Conservation (phyloP, 441 rosid genomes). For the Arabidopsis lyrata region DNA sequence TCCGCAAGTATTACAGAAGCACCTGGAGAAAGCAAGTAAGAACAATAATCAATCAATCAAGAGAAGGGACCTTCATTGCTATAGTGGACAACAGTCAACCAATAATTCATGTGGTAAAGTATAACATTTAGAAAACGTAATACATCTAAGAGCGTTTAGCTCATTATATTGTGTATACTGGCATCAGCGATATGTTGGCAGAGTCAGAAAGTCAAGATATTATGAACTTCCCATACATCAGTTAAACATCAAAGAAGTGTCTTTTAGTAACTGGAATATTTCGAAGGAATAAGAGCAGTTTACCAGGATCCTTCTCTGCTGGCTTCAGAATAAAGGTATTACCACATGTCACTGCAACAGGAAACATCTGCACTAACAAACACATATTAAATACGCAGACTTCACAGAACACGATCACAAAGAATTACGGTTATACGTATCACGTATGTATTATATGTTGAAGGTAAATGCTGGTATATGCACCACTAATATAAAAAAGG, state of each 20-base stretch:
- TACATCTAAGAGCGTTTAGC: conserved; percentile 8
- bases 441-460: too few species aligned
- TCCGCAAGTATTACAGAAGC: conserved; percentile 93
- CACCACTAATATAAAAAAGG: conserved; percentile 18
- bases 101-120: neutral
- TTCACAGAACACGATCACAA: neutral
- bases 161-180: neutral
- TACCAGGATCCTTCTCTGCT: conserved; percentile 97
- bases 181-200: neutral
- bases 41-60: conserved; percentile 26
- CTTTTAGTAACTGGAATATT: neutral
- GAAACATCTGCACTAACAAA: conserved; percentile 81
- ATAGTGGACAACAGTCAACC: neutral
- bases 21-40: conserved; percentile 55
- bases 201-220: neutral
- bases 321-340: conserved; percentile 94
- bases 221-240: conserved; percentile 1
- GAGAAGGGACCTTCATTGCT: neutral
- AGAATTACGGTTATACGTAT: neutral
- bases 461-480: neutral
- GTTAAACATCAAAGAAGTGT: neutral
- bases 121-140: neutral
- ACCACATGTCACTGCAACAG: conserved; percentile 90
- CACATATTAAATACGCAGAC: neutral
- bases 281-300: conserved; percentile 13